Conservation (phyloP, 768 basidiomycete genomes). For the Lactarius quietus region DNA sequence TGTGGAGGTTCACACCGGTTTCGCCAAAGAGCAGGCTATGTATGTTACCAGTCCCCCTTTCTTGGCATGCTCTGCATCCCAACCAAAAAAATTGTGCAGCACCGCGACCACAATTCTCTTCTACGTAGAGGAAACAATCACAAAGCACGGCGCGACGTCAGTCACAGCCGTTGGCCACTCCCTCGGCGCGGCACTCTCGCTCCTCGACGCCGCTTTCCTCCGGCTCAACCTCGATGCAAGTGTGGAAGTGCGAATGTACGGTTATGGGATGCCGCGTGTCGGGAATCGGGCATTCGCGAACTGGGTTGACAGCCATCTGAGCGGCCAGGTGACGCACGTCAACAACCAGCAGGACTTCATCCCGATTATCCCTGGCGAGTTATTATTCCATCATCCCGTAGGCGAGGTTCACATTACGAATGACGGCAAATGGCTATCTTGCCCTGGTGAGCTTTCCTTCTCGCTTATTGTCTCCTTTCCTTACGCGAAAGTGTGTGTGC, state of each 20-base stretch:
- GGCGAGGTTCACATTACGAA: constrained; percentile 41
- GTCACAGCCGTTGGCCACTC: constrained; percentile 13
- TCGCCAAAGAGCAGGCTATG: constrained; percentile 43
- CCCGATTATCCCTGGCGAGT: constrained; percentile 36
- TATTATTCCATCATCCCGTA: constrained; percentile 44
- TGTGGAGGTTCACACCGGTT: constrained; percentile 47
- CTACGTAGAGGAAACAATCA: not conserved
- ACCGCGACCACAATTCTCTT: constrained; percentile 1
- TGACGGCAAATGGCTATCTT: constrained; percentile 43
- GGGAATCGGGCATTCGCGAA: constrained; percentile 6
- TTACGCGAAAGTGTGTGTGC: not conserved
- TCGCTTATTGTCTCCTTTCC: not conserved
- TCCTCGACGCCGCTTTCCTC: constrained; percentile 8
- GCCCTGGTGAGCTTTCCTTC: not conserved
- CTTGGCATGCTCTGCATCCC: not conserved
- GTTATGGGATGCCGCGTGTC: constrained; percentile 13
- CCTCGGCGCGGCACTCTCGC: constrained; percentile 12
- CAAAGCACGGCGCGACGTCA: not conserved
- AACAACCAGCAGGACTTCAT: not conserved
- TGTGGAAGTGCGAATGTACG: not conserved
- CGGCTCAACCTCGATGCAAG: not conserved
- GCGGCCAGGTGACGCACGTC: constrained; percentile 41
- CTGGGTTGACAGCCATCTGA: constrained; percentile 31
- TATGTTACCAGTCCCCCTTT: constrained; percentile 29
- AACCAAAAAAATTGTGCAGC: not conserved